Percentiles rank a stretch among this genome's conserved stretches.
phyloP scores from a whole-genome alignment of 768 basidiomycete genomes.

The Amanita polypyramis region DNA sequence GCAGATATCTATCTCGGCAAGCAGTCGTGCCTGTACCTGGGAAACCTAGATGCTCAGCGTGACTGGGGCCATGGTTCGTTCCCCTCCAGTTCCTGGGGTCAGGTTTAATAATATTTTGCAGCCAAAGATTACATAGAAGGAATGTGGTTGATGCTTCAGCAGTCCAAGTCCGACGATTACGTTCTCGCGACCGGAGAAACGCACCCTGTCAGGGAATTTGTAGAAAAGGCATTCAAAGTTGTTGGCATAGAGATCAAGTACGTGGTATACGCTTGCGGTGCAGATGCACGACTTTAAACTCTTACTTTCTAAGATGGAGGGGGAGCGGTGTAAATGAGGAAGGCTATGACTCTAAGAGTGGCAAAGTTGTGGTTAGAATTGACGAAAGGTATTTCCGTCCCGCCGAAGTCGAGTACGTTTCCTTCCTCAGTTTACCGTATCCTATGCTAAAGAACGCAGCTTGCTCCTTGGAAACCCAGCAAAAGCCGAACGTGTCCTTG shows the following conservation, averaged over 20 bases:
- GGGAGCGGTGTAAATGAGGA: conserved; percentile 69
- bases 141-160: conserved; percentile 97
- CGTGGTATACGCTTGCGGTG: conserved; percentile 12
- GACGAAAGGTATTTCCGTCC: conserved; percentile 91
- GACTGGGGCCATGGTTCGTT: conserved; percentile 93
- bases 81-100: not conserved
- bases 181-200: conserved; percentile 96
- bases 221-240: conserved; percentile 73
- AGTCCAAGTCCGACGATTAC: conserved; percentile 74
- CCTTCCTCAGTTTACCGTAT: not conserved
- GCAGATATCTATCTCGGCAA: conserved; percentile 89
- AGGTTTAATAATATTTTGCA: conserved; percentile 17
- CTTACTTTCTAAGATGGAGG: conserved; percentile 48
- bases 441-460: conserved; percentile 25
- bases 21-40: conserved; percentile 84
- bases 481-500: conserved; percentile 81
- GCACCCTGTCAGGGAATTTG: conserved; percentile 87
- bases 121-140: conserved; percentile 91
- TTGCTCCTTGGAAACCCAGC: conserved; percentile 80
- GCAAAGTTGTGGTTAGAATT: conserved; percentile 69
- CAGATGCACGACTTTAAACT: not conserved
- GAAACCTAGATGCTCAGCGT: conserved; percentile 89
- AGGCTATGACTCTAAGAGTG: conserved; percentile 60
- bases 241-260: conserved; percentile 62
- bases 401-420: conserved; percentile 84